Percentiles rank a stretch among this genome's conserved stretches.
Conservation (phyloP, 2,329 filamentous ascomycete species). For the Paraconiothyrium brasiliense region DNA sequence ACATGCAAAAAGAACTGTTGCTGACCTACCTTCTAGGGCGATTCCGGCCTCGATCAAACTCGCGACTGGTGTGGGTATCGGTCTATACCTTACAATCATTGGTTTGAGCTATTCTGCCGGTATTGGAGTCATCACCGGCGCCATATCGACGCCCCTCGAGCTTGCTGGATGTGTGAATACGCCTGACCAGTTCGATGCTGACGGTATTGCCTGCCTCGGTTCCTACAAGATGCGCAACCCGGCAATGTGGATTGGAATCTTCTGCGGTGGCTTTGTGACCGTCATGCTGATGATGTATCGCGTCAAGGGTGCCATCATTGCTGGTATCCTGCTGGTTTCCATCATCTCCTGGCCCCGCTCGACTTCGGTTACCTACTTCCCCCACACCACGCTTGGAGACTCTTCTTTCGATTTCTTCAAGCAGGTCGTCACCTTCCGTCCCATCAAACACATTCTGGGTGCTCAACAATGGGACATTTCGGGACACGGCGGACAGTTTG, state of each 20-base stretch:
- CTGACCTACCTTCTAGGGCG: slow-evolving; percentile 63
- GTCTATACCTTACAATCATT: slow-evolving; percentile 80
- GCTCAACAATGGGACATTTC: slow-evolving; percentile 79
- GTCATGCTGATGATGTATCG: slow-evolving; percentile 84
- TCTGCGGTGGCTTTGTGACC: slow-evolving; percentile 83
- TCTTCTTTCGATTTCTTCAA: slow-evolving; percentile 85
- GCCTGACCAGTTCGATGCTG: slow-evolving; percentile 53
- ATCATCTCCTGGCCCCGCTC: slow-evolving; percentile 87
- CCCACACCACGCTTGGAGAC: slow-evolving; percentile 74
- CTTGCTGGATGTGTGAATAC: slow-evolving; percentile 73
- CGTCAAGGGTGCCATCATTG: slow-evolving; percentile 86
- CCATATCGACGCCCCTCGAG: slow-evolving; percentile 72
- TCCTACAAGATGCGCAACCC: slow-evolving; percentile 82
- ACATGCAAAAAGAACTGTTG: slow-evolving; percentile 65
- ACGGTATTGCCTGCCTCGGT: slow-evolving; percentile 65
- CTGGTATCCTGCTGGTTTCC: slow-evolving; percentile 82
- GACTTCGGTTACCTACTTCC: slow-evolving; percentile 83
- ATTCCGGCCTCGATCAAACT: slow-evolving; percentile 88
- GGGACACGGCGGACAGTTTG: slow-evolving; percentile 77
- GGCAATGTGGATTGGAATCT: slow-evolving; percentile 88
- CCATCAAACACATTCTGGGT: slow-evolving; percentile 73
- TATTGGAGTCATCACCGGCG: slow-evolving; percentile 79
- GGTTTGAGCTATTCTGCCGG: slow-evolving; percentile 82
- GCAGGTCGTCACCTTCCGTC: slow-evolving; percentile 84
- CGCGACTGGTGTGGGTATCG: slow-evolving; percentile 85